phyloP scores from a whole-genome alignment of 176 grass and related monocot genomes.

The Echinochloa phyllopogon region DNA sequence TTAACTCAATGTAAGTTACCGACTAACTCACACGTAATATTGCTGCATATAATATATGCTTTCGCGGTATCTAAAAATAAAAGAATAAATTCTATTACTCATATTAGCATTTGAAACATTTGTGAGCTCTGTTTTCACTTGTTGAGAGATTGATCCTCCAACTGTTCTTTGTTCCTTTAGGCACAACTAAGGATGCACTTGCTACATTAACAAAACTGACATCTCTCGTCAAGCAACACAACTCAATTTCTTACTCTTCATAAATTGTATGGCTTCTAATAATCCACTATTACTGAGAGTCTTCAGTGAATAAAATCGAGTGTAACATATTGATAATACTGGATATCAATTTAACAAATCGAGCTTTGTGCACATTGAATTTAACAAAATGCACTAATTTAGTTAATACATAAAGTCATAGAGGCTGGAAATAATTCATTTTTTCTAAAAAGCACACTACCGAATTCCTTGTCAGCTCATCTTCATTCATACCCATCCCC shows the following conservation, averaged over 20 bases:
- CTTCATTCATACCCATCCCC: slow-evolving; percentile 98
- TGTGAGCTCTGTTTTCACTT: neutral
- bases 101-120: neutral
- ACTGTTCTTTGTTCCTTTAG: neutral
- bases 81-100: neutral
- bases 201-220: neutral
- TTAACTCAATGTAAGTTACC: neutral
- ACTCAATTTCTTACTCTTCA: neutral
- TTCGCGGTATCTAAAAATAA: neutral
- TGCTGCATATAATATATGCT: neutral
- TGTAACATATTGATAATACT: no score
- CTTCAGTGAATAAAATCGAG: slow-evolving; percentile 5
- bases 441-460: slow-evolving; percentile 36
- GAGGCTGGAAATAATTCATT: no score
- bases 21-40: neutral
- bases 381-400: slow-evolving; percentile 2
- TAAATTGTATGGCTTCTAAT: neutral
- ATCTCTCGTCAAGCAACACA: neutral
- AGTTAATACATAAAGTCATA: neutral
- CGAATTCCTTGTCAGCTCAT: slow-evolving; percentile 80
- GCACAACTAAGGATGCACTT: neutral
- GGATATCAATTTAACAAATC: no score
- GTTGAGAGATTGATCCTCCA: neutral
- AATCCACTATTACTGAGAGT: neutral
- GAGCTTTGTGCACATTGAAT: neutral